Evolutionary conservation across 2,329 filamentous ascomycete genomes (phyloP), one percentile per base, ranked within the genome.

Genomic region (Sphaerulina vaccinii): DNA sequence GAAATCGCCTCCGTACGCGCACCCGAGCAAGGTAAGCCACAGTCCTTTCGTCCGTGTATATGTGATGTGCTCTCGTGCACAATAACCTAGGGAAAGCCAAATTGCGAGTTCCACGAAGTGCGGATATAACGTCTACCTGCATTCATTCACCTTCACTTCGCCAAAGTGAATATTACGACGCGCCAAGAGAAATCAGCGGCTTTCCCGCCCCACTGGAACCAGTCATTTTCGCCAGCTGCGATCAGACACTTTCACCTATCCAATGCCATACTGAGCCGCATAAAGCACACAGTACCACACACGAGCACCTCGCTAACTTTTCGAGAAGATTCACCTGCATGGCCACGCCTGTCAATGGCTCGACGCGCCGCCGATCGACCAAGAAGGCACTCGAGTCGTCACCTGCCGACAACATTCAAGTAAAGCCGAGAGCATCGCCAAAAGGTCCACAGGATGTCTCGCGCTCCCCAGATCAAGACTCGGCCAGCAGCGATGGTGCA

Each of bases 331-430:
- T 7, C 18, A 18, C 38, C 35, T 10, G 36, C 19, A 52, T 47
- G 50, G 47, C 37, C 23, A 18, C 38, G 15, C 40, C 33, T 10
- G 22, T 36, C 11, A 36, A 33, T 22, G 38, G 38, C 27, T 13
- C 19, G 16, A 32, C 35, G 23, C 37, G 21, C 9, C 44, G 53
- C n/a, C 38, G 23, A 27, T 19, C 29, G 13, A 43, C 43, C 10
- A 51, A 50, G 47, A 55, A 52, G 40, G 46, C 41, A 15, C 42
- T 21, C 16, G 42, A 50, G 9, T 46, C 46, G 7, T 51, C 43
- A 10, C 40, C 36, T n/a, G 44, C 43, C 15, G 54, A 61, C 19
- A 57, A 47, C 27, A 57, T 52, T 18, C 43, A 55, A 7, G 56
- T 55, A 15, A 58, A 59, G 52, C 49, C 54, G 33, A 21, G 45